phyloP scores from a whole-genome alignment of 148 eudicot genomes.

The Polygonum maritimum region DNA sequence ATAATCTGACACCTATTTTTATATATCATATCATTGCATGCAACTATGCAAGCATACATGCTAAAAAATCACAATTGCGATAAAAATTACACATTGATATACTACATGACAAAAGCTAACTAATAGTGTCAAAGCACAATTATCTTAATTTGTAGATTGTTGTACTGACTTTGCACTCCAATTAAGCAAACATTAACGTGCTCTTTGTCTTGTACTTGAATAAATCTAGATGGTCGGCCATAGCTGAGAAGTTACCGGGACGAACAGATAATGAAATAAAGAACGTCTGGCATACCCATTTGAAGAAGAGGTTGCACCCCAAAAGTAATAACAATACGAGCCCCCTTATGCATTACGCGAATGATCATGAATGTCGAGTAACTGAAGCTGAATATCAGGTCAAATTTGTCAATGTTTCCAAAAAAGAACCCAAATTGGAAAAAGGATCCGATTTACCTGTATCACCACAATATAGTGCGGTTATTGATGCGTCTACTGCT shows the following conservation, averaged over 20 bases:
- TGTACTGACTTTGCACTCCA: neutral
- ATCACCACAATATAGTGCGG: neutral
- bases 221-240: slow-evolving; percentile 58
- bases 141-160: neutral
- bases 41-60: neutral
- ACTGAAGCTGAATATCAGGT: neutral
- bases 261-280: slow-evolving; percentile 78
- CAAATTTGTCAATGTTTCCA: neutral
- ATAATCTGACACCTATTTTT: neutral
- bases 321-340: neutral
- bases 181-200: neutral
- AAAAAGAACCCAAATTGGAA: slow-evolving; percentile 13
- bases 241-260: slow-evolving; percentile 66
- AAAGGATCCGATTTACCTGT: slow-evolving; percentile 16
- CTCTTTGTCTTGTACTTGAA: neutral
- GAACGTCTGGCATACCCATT: slow-evolving; percentile 75
- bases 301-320: slow-evolving; percentile 42
- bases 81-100: neutral
- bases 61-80: neutral
- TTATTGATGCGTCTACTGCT: neutral
- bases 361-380: neutral
- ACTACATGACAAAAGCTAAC: neutral
- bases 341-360: neutral
- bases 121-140: neutral
- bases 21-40: neutral